These are phyloP conservation scores for Wallemia hederae DNA, from an alignment of 1,284 basidiomycete species.

Conservation along the genomic window DNA sequence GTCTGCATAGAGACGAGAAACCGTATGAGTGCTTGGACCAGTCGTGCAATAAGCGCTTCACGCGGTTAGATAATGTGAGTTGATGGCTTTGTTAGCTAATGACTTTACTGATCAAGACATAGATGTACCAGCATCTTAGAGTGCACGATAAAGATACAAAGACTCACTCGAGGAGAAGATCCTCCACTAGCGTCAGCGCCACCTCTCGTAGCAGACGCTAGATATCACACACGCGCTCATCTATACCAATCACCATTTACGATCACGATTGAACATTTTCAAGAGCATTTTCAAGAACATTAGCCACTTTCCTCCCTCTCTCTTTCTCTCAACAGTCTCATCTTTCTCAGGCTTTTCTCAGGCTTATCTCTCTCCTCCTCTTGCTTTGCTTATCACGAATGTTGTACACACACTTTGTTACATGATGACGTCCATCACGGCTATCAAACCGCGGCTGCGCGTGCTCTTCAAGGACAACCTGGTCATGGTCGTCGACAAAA, in stretches of 20 bases:
- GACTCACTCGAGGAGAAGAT: not conserved
- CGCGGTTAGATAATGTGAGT: not conserved
- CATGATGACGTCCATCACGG: not conserved
- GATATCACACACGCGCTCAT: not conserved
- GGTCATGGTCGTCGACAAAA: not conserved
- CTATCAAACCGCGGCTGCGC: not conserved
- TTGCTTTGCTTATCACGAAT: not conserved
- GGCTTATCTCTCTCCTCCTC: too few species aligned
- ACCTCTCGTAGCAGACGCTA: not conserved
- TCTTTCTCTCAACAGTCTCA: too few species aligned
- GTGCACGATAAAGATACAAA: not conserved
- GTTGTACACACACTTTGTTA: not conserved
- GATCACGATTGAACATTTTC: too few species aligned
- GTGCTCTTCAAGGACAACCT: not conserved
- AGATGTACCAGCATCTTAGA: not conserved
- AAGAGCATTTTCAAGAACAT: too few species aligned
- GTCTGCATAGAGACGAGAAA: not conserved
- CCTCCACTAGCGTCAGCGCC: not conserved
- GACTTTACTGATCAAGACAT: not conserved
- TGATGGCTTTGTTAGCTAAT: not conserved
- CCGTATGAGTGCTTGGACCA: not conserved
- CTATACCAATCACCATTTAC: not conserved
- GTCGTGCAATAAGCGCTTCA: not conserved
- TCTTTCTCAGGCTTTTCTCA: too few species aligned
- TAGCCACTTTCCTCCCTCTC: too few species aligned